Evolutionary conservation across 257 asterid genomes (phyloP), one percentile per base, ranked within the genome.

Genomic region (Nicotiana knightiana): DNA sequence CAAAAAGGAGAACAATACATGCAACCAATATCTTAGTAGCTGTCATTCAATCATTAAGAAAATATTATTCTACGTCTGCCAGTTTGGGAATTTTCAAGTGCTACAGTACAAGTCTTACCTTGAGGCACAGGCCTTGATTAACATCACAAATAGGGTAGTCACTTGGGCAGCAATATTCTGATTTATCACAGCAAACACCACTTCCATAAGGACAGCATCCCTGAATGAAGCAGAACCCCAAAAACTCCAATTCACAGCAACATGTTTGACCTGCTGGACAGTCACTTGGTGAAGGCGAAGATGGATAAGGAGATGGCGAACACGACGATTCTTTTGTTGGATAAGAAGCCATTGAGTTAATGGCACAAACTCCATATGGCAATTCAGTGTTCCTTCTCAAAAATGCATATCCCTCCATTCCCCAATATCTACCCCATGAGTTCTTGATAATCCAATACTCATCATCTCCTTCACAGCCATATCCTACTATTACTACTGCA

Each of bases 391-490:
- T 82, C 46, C 86, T 82, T 54, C 73, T 80, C 15, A 85, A 80
- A 24, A 83, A 80, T 6, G 17, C 66, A 82, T 80, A 84, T 15
- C 87, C 86, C 30, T 66, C 63, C 48, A 84, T 48, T 24, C 87
- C 87, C 89, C 89, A 87, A 51, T 33, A 71, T 10, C 53, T 53
- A 16, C 86, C 86, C 89, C 87, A 84, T 11, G 86, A 82, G 2
- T 87, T 87, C 86, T 84, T 87, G 17, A 84, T 64, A 46, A 87
- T 82, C 89, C 89, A 82, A 46, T 87, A 84, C 18, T 84, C 86
- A 33, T 75, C 75, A 67, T 62, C 78, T 0, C 82, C 82, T 28
- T 78, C 71, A 9, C 82, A 81, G 35, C 85, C 89, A 84, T 84
- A 84, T 9, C 87, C 86, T 21, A 87, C 87, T 24, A 84, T 51